phyloP scores from a whole-genome alignment of 2,329 filamentous ascomycete species.

The Paracoccidioides lutzii region DNA sequence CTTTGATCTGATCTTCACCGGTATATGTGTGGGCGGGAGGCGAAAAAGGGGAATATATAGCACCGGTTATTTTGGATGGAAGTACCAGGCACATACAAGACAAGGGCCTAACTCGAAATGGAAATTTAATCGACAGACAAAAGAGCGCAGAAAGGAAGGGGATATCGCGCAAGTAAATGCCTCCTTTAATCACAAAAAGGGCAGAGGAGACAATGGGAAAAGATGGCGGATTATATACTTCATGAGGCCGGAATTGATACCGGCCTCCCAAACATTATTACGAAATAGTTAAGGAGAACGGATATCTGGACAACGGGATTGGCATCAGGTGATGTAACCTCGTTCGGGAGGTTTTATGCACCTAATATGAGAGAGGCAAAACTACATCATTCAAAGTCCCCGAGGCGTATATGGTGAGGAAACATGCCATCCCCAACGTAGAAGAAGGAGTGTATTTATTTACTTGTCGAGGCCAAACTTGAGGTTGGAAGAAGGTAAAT shows the following conservation, averaged over 20 bases:
- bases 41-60: not conserved
- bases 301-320: not conserved
- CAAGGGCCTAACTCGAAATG: not conserved
- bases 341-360: not conserved
- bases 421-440: not conserved
- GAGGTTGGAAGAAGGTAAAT: not conserved
- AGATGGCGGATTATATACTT: constrained; percentile 27
- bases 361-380: not conserved
- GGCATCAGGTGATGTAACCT: constrained; percentile 3
- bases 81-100: not conserved
- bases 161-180: constrained; percentile 1
- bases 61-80: not conserved
- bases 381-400: not conserved
- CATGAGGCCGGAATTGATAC: constrained; percentile 35
- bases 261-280: constrained; percentile 30
- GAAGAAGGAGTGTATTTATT: not conserved
- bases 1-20: not conserved
- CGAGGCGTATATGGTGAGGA: not conserved
- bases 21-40: not conserved
- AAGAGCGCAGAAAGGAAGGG: constrained; percentile 17
- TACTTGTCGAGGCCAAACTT: not conserved
- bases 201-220: not conserved
- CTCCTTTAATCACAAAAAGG: not conserved
- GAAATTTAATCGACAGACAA: constrained; percentile 5
- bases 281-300: constrained; percentile 18